These are phyloP conservation scores for Panus rudis DNA, from an alignment of 768 basidiomycete genomes.

Conservation along the genomic window DNA sequence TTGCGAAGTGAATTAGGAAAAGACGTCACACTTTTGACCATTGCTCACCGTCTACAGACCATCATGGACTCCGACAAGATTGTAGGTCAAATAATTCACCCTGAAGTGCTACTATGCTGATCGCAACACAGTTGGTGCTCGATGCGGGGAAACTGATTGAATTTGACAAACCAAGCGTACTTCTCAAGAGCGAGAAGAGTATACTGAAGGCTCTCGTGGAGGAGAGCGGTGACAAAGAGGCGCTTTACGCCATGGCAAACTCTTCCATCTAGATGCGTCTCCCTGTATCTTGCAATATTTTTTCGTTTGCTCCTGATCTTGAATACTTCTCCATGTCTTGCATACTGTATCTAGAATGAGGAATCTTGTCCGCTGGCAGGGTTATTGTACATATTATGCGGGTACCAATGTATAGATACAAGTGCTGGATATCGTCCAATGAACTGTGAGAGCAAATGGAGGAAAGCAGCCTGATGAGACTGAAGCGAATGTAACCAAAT, in stretches of 20 bases:
- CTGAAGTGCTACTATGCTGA: not conserved
- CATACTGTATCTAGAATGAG: no score
- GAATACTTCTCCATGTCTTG: no score
- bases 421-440: no score
- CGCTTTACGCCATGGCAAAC: slow-evolving; percentile 18
- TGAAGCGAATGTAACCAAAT: no score
- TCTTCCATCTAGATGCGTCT: no score
- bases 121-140: slow-evolving; percentile 31
- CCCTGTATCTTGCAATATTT: no score
- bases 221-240: slow-evolving; percentile 32
- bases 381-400: no score
- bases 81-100: slow-evolving; percentile 19
- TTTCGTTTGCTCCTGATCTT: no score
- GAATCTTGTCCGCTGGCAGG: no score
- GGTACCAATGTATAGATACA: no score
- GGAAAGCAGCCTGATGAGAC: no score
- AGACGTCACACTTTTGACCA: slow-evolving; percentile 44
- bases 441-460: no score
- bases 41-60: slow-evolving; percentile 51
- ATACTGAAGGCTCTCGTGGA: slow-evolving; percentile 31
- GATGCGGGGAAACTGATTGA: slow-evolving; percentile 35
- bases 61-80: slow-evolving; percentile 59
- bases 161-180: slow-evolving; percentile 37
- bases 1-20: slow-evolving; percentile 37
- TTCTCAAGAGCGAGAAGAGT: slow-evolving; percentile 32